A percentile compares a stretch with the other conserved stretches of the same genome.
These are phyloP conservation scores for Coemansia sp. DNA, from an alignment of 192 early-diverging fungal genomes.

Conservation along the genomic window DNA sequence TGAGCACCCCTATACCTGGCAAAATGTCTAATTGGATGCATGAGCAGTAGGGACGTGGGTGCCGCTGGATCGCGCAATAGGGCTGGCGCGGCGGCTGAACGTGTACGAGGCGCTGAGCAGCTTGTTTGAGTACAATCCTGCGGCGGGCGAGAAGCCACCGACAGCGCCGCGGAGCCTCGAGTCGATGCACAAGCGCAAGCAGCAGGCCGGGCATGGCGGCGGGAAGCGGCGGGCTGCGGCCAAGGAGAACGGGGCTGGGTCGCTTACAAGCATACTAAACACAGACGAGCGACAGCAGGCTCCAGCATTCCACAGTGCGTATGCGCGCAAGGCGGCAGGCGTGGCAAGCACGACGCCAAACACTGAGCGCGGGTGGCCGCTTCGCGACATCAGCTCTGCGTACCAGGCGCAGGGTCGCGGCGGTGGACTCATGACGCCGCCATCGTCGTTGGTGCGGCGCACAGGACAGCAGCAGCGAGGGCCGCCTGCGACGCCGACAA, in stretches of 20 bases:
- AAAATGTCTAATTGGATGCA: no score
- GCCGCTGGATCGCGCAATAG: slow-evolving; percentile 43
- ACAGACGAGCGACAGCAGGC: neutral
- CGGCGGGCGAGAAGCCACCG: slow-evolving; percentile 43
- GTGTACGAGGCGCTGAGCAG: slow-evolving; percentile 36
- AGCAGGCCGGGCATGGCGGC: neutral
- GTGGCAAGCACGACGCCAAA: neutral
- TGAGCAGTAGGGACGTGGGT: slow-evolving; percentile 53
- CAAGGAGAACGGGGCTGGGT: slow-evolving; percentile 19
- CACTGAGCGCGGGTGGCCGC: slow-evolving; percentile 16
- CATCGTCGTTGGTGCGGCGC: slow-evolving; percentile 20
- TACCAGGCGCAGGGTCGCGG: slow-evolving; percentile 8
- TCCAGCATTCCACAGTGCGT: neutral
- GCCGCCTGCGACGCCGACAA: neutral
- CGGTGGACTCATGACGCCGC: slow-evolving; percentile 34
- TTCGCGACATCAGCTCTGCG: slow-evolving; percentile 43
- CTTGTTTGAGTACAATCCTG: slow-evolving; percentile 49
- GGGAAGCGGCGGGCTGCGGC: neutral
- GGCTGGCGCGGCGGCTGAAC: slow-evolving; percentile 35
- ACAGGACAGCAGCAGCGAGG: slow-evolving; percentile 3
- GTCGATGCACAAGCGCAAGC: slow-evolving; percentile 52
- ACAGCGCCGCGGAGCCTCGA: slow-evolving; percentile 55
- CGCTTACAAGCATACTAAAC: slow-evolving; percentile 28
- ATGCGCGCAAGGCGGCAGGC: neutral
- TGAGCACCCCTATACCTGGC: no score